Base-by-base conservation (phyloP, 768 basidiomycete genomes). In the Tephrocybe sp. region DNA sequence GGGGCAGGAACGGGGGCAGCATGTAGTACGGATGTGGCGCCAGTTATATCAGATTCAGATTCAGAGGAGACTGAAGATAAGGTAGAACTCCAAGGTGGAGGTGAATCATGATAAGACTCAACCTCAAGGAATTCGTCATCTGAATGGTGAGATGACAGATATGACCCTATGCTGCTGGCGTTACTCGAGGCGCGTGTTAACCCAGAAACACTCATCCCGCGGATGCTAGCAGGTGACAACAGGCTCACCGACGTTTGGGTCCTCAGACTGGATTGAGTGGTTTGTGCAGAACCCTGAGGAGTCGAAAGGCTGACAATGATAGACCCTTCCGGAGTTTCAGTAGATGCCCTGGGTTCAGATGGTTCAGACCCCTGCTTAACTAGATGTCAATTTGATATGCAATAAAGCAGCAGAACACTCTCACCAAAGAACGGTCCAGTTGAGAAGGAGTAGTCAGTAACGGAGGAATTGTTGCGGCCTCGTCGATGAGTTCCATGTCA, bases 71-170 rank as follows among this genome's bases (percentile, higher is more conserved):
- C 27, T 29, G 27, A 29, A 29, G 51, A 24, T 10, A 49, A 47
- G 2, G 45, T 52, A 23, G 62, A 50, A 18, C 38, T 49, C 53
- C 57, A 59, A 3, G 58, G 60, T 12, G 40, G 46, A 19, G 61
- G 56, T n/a, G 64, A 65, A 29, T 39, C 53, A 18, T 44, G 51
- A 30, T 57, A 58, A 3, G 54, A 31, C 24, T 49, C 53, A 25
- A 46, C 42, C 7, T 22, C 48, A 27, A 61, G 23, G 30, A 37
- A 34, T 39, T 56, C 56, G 55, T 88, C 88, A 47, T 92, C 89
- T 0, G 90, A 91, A 54, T 91, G 84, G 53, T 87, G 85, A 1
- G 77, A 79, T 1, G 77, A 78, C 27, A 78, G 50, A 57, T 70
- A 78, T 0, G 74, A 77, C 0, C 59, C 57, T 22, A 71, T 61